Base-by-base conservation (phyloP, 225 moss, liverwort and hornwort genomes). In the Neckera pumila region DNA sequence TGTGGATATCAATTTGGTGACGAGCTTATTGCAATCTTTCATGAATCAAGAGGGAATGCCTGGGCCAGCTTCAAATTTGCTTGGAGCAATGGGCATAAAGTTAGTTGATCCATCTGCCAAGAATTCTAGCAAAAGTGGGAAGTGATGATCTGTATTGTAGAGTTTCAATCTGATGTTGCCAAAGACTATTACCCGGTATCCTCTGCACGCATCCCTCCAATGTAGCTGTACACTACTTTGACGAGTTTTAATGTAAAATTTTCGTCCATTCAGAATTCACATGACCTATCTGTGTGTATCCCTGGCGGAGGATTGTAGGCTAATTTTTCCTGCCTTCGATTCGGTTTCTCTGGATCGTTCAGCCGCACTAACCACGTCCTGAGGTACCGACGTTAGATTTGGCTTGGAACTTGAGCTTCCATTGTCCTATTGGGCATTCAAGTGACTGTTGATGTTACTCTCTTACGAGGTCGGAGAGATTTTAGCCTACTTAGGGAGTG, bases 41-140 rank as follows among this genome's bases (percentile, higher is more conserved):
- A 94, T 94, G 95, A 96, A 93, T 91, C 98, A 99, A 84, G 94
- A 99, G 92, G 98, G 98, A 87, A 94, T 97, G 97, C 96, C 97
- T 82, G 99, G 99, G 36, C 99, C 97, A n/a, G 97, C 96, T 67
- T 96, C 99, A 51, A 99, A 96, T 92, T 83, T 99, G 78, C 91
- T 99, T 31, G 97, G 97, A 88, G 95, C 95, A 25, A 96, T 99
- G 96, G 96, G 96, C 83, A 91, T 98, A 73, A 89, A 96, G 77
- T 86, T 98, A 53, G 91, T 93, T 22, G 95, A 97, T 84, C 94
- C 93, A 83, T 84, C 89, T 79, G 74, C 92, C 86, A 89, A 87
- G 80, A 92, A 92, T 81, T 81, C 90, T 87, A 90, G 88, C 65
- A 92, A 91, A 84, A 91, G 93, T 73, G 82, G 45, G 34, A 92